Percentiles rank a stretch among this genome's conserved stretches.
Conservation (phyloP, 1,284 basidiomycete genomes). For the Pseudozyma pruni region DNA sequence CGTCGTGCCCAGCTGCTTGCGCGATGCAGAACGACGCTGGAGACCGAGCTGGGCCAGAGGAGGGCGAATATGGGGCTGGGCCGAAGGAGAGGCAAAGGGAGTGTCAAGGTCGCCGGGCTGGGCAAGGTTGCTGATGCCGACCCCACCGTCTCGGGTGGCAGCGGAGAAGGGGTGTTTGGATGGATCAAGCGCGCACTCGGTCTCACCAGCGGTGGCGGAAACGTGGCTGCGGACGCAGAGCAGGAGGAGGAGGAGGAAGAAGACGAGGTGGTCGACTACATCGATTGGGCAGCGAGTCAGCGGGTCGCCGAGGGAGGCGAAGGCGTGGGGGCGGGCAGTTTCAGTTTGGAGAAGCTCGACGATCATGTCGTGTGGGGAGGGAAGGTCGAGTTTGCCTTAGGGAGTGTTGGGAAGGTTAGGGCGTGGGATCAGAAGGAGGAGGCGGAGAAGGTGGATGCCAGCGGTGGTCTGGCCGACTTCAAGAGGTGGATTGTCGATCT, state of each 20-base stretch:
- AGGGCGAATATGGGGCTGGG: conserved; percentile 56
- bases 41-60: conserved; percentile 52
- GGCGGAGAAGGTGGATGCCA: conserved; percentile 4
- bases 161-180: conserved; percentile 29
- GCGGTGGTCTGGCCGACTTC: conserved; percentile 21
- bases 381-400: conserved; percentile 48
- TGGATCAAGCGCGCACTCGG: conserved; percentile 49
- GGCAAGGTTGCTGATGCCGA: conserved; percentile 47
- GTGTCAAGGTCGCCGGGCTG: conserved; percentile 59
- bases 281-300: conserved; percentile 43
- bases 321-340: conserved; percentile 10
- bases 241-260: conserved; percentile 56
- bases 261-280: conserved; percentile 57
- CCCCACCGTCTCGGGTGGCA: background rate
- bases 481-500: conserved; percentile 41
- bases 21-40: conserved; percentile 57
- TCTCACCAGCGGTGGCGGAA: background rate
- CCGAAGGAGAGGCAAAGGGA: conserved; percentile 5
- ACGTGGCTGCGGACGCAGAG: conserved; percentile 19
- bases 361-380: conserved; percentile 54
- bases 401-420: conserved; percentile 47
- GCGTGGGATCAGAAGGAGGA: conserved; percentile 10
- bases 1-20: conserved; percentile 55
- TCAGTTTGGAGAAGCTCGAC: conserved; percentile 55
- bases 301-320: conserved; percentile 3